Percentiles rank a stretch among this genome's conserved stretches.
Conservation (phyloP, 495 filamentous ascomycete genomes). For the Penicillium samsonianum region DNA sequence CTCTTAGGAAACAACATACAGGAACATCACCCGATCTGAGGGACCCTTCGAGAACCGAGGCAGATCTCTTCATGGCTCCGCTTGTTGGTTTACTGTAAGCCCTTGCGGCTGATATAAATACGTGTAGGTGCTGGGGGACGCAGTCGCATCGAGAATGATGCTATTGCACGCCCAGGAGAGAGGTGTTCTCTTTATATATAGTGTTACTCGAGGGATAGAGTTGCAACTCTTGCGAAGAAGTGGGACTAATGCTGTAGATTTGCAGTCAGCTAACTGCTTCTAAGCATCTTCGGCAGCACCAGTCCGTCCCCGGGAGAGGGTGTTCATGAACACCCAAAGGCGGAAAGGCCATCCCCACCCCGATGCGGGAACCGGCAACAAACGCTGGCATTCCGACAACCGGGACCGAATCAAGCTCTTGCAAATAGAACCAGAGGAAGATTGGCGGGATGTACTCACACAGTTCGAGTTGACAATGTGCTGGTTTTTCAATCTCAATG, state of each 20-base stretch:
- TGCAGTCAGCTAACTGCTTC: slow-evolving; percentile 6
- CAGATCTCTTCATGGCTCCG: slow-evolving; percentile 40
- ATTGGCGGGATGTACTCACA: slow-evolving; percentile 19
- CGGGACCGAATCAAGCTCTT: slow-evolving; percentile 27
- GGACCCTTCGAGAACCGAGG: slow-evolving; percentile 34
- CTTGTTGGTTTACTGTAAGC: slow-evolving; percentile 36
- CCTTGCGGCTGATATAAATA: slow-evolving; percentile 25
- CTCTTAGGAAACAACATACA: slow-evolving; percentile 25
- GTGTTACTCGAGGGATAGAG: neutral
- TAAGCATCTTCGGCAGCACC: neutral
- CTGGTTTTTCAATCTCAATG: slow-evolving; percentile 9
- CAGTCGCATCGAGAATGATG: neutral
- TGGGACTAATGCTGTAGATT: slow-evolving; percentile 3
- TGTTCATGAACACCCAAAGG: slow-evolving; percentile 15
- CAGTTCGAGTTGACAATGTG: slow-evolving; percentile 8
- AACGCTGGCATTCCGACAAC: slow-evolving; percentile 10
- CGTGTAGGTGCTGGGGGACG: neutral
- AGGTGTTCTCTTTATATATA: slow-evolving; percentile 13
- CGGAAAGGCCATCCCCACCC: slow-evolving; percentile 5
- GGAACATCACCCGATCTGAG: slow-evolving; percentile 40
- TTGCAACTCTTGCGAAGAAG: neutral
- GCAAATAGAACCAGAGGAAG: slow-evolving; percentile 18
- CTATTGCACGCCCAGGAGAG: neutral
- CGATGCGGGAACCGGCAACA: slow-evolving; percentile 23
- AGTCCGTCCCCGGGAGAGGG: neutral